These are phyloP conservation scores for Colletotrichum cuscutae DNA, from an alignment of 2,329 filamentous ascomycete genomes.

Conservation along the genomic window DNA sequence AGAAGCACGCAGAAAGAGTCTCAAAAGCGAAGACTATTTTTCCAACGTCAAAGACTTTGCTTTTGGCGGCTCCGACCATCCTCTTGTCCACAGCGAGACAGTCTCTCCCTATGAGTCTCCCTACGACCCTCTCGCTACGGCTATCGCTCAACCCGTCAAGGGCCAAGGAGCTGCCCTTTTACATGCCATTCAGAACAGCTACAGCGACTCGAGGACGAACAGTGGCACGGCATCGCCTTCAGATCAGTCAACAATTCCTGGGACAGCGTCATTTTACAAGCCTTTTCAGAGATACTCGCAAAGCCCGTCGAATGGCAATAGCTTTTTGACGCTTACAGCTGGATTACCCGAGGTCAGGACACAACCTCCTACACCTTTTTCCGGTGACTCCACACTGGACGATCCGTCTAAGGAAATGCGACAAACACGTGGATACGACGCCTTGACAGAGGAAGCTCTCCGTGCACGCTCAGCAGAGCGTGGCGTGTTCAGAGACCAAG, in stretches of 20 bases:
- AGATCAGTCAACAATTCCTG: conserved; percentile 26
- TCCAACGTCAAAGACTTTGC: conserved; percentile 50
- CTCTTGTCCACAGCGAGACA: conserved; percentile 78
- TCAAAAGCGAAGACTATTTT: conserved; percentile 67
- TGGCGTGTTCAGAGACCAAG: conserved; percentile 65
- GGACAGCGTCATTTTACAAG: conserved; percentile 35
- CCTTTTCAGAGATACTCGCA: conserved; percentile 54
- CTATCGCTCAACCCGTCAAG: conserved; percentile 26
- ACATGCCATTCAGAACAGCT: conserved; percentile 2
- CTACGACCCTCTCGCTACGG: conserved; percentile 54
- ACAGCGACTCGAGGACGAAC: conserved; percentile 12
- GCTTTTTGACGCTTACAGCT: conserved; percentile 55
- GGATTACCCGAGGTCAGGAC: conserved; percentile 35
- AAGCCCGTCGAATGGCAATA: conserved; percentile 55
- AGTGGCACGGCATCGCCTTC: conserved; percentile 30
- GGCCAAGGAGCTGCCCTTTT: conserved; percentile 11
- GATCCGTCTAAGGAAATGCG: conserved; percentile 56
- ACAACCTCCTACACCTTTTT: conserved; percentile 49
- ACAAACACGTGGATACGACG: conserved; percentile 52
- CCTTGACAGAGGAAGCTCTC: conserved; percentile 55
- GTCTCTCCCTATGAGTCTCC: conserved; percentile 70
- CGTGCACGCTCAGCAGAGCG: conserved; percentile 74
- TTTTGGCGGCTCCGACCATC: conserved; percentile 66
- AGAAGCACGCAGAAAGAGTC: conserved; percentile 63
- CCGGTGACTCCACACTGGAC: conserved; percentile 45